These are phyloP conservation scores for Calonectria honghensis DNA, from an alignment of 2,329 filamentous ascomycete species.

Conservation along the genomic window DNA sequence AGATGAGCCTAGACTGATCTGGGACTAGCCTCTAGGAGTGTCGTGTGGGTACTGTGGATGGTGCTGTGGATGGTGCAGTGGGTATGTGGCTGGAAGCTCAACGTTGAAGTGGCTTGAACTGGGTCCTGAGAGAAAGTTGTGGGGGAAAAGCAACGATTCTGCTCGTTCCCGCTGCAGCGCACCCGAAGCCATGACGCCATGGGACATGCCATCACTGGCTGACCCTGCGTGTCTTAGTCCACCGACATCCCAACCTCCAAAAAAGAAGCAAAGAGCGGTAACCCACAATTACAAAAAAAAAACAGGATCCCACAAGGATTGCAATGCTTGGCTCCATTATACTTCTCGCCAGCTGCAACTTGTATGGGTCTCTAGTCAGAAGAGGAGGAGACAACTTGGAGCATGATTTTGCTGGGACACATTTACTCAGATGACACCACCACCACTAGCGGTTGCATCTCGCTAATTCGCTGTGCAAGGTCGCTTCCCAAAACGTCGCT, in stretches of 20 bases:
- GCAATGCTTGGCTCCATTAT: background rate
- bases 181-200: conserved; percentile 41
- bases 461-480: background rate
- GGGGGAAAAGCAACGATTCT: conserved; percentile 27
- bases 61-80: conserved; percentile 20
- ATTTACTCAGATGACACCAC: conserved; percentile 14
- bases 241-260: conserved; percentile 25
- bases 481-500: conserved; percentile 9
- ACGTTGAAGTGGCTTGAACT: conserved; percentile 33
- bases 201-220: conserved; percentile 12
- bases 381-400: background rate
- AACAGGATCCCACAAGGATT: conserved; percentile 1
- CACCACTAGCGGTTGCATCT: background rate
- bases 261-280: conserved; percentile 15
- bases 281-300: conserved; percentile 20
- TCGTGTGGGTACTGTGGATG: background rate
- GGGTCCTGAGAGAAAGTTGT: conserved; percentile 25
- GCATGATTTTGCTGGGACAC: conserved; percentile 21
- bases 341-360: background rate
- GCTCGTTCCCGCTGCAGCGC: conserved; percentile 30
- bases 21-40: background rate
- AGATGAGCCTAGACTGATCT: conserved; percentile 40
- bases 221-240: conserved; percentile 1
- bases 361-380: background rate
- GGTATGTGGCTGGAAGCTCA: conserved; percentile 47